Base-by-base conservation (phyloP, 2,329 filamentous ascomycete species). In the Ophiostoma montium region DNA sequence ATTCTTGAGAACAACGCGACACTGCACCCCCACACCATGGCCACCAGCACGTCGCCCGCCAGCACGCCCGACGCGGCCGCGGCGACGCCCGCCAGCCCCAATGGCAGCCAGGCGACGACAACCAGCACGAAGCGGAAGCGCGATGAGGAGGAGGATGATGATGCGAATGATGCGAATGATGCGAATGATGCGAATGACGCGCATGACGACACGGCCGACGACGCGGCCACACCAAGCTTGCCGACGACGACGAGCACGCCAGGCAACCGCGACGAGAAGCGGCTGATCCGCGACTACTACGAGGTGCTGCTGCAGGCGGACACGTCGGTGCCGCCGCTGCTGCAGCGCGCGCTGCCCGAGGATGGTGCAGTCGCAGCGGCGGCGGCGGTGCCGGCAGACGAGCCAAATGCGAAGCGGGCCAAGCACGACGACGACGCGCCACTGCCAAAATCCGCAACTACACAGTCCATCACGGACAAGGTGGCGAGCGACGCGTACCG, bases 381-480 rank as follows among this genome's bases (percentile, higher is more conserved):
- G n/a, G n/a, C n/a, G n/a, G n/a, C 62, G 5, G 59, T 67, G 32
- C 54, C 64, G 30, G 63, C 68, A 45, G 65, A 69, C 50, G 75
- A 78, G 55, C 78, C 75, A 15, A 66, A 74, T 46, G 62, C 72
- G 47, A 83, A 83, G 62, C 72, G 78, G 39, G 74, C 78, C 56
- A 81, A 78, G 61, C 69, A 75, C 2, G 67, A 70, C 46, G 70
- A 72, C 42, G 61, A 2, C 15, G 60, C 32, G 58, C 61, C 32
- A 57, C 64, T 33, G 53, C 56, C n/a, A 57, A 57, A 16, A 72
- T 13, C 13, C 6, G 33, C 46, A 2, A 5, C 41, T 0, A 16
- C 36, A 3, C 16, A 16, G 27, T 52, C 69, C 53, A 73, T 81
- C 53, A 64, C 69, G 50, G 73, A 76, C 56, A 80, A 77, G 65